Conservation (phyloP, 2,329 filamentous ascomycete genomes). For the Rutstroemia sp. region DNA sequence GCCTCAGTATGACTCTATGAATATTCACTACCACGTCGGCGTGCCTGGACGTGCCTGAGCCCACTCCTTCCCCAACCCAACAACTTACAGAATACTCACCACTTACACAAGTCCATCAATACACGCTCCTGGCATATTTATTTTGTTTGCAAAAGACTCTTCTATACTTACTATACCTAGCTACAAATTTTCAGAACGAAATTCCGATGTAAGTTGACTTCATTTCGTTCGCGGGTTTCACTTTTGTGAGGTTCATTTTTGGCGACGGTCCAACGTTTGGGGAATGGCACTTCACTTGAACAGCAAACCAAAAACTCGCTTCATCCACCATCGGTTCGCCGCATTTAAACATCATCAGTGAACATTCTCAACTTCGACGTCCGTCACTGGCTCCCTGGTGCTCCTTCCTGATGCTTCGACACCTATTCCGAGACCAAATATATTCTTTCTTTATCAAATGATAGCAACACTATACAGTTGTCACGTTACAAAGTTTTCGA, state of each 20-base stretch:
- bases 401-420: background rate
- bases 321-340: background rate
- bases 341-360: background rate
- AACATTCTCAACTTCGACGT: background rate
- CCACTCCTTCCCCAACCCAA: background rate
- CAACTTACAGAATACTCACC: background rate
- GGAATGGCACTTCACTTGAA: background rate
- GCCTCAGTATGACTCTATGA: background rate
- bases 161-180: background rate
- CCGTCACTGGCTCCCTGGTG: no score
- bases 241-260: background rate
- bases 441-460: no score
- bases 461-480: no score
- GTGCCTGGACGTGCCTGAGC: background rate
- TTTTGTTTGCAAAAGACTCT: background rate
- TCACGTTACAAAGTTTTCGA: no score
- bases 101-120: constrained; percentile 2
- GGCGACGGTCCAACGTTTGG: background rate
- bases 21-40: background rate
- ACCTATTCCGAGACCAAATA: no score
- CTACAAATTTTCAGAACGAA: background rate
- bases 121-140: background rate
- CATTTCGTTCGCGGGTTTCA: background rate
- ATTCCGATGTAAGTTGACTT: background rate
- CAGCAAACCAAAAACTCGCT: background rate